phyloP scores from a whole-genome alignment of 257 asterid species.

The Cruciata laevipes region DNA sequence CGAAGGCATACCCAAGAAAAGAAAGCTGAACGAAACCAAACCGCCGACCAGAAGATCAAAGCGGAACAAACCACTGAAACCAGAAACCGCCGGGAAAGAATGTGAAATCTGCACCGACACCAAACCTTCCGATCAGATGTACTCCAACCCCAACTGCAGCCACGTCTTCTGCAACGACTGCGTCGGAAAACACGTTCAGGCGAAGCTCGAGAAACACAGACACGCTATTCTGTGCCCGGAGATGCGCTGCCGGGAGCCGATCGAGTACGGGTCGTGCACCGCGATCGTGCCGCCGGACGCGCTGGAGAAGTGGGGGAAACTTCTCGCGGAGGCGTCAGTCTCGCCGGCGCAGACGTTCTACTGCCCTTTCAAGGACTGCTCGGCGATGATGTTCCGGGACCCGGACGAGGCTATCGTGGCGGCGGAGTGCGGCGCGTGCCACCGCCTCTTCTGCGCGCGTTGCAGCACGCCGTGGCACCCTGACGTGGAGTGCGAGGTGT shows the following conservation, averaged over 20 bases:
- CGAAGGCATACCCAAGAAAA: no score
- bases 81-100: not conserved
- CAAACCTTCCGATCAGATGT: slow-evolving; percentile 24
- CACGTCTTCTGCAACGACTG: slow-evolving; percentile 48
- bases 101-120: slow-evolving; percentile 58
- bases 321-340: slow-evolving; percentile 32
- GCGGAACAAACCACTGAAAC: not conserved
- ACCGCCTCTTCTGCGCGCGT: slow-evolving; percentile 21
- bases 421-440: slow-evolving; percentile 19
- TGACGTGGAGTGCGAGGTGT: slow-evolving; percentile 15
- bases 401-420: not conserved
- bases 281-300: slow-evolving; percentile 18
- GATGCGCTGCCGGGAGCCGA: slow-evolving; percentile 22
- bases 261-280: slow-evolving; percentile 27
- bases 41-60: no score
- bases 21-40: no score
- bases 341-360: slow-evolving; percentile 25
- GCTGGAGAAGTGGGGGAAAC: slow-evolving; percentile 27
- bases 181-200: slow-evolving; percentile 32
- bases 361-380: slow-evolving; percentile 28
- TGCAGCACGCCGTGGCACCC: slow-evolving; percentile 28
- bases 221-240: slow-evolving; percentile 43
- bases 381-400: slow-evolving; percentile 22
- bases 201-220: slow-evolving; percentile 9
- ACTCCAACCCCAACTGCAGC: slow-evolving; percentile 24